These are phyloP conservation scores for Furcasterigmium sp. DNA, from an alignment of 2,329 filamentous ascomycete genomes.

Conservation along the genomic window DNA sequence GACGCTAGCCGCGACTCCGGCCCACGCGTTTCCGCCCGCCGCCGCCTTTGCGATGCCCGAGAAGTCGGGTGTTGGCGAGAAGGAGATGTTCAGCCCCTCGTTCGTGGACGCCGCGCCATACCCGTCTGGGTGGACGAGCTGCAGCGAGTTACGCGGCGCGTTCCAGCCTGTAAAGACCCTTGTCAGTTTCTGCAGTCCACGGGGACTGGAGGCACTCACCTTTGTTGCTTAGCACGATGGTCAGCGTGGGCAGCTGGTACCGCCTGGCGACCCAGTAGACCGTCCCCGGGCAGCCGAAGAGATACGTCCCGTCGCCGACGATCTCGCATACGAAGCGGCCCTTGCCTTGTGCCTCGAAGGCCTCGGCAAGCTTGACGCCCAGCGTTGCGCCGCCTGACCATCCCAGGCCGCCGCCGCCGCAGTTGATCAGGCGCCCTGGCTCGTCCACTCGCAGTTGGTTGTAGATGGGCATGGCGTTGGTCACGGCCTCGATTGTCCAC, in stretches of 20 bases:
- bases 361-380: conserved; percentile 67
- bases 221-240: conserved; percentile 52
- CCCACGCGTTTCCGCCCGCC: conserved; percentile 40
- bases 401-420: conserved; percentile 73
- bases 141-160: conserved; percentile 33
- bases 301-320: conserved; percentile 50
- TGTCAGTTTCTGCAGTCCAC: too few species aligned
- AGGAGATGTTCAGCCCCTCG: conserved; percentile 41
- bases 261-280: conserved; percentile 51
- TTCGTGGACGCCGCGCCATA: conserved; percentile 32
- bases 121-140: conserved; percentile 37
- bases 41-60: conserved; percentile 21
- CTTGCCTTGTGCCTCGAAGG: conserved; percentile 35
- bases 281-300: conserved; percentile 49
- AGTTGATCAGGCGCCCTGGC: conserved; percentile 75
- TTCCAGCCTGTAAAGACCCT: conserved; percentile 31
- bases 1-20: conserved; percentile 40
- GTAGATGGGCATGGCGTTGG: conserved; percentile 59
- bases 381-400: conserved; percentile 74
- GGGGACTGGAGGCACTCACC: too few species aligned
- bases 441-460: conserved; percentile 65
- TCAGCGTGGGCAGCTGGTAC: conserved; percentile 49
- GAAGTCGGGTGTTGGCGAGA: conserved; percentile 38
- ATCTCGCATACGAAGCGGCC: conserved; percentile 47
- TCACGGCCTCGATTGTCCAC: conserved; percentile 74